Evolutionary conservation across 345 rosid genomes (phyloP).

Genomic region (Microthlaspi erraticum): DNA sequence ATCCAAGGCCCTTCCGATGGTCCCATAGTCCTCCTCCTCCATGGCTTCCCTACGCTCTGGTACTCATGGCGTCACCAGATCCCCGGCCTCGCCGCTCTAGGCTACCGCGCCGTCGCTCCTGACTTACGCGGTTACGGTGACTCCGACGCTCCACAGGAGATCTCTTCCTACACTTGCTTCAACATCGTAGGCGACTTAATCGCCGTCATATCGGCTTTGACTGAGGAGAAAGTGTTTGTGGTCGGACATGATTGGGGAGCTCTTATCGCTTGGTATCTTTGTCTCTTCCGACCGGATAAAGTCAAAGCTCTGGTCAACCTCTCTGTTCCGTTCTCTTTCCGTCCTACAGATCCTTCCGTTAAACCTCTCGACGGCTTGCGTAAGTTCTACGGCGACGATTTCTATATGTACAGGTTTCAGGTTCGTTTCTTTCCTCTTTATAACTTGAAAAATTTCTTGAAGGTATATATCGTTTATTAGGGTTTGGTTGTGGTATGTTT

Average conservation of each 20-base stretch:
- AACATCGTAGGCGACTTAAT: constrained; percentile 40
- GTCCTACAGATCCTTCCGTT: constrained; percentile 12
- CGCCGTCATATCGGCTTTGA: constrained; percentile 23
- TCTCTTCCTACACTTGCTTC: constrained; percentile 41
- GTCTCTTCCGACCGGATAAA: constrained; percentile 43
- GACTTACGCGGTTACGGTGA: constrained; percentile 48
- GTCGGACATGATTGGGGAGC: constrained; percentile 52
- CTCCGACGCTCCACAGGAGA: constrained; percentile 33
- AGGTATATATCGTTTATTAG: not conserved
- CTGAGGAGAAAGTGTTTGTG: constrained; percentile 45
- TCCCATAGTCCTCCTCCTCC: constrained; percentile 41
- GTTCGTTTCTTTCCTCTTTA: constrained; percentile 42
- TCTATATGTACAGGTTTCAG: constrained; percentile 83
- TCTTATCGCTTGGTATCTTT: constrained; percentile 41
- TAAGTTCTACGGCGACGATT: constrained; percentile 66
- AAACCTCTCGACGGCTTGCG: constrained; percentile 56
- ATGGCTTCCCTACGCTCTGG: constrained; percentile 48
- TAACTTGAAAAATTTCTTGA: too few species aligned
- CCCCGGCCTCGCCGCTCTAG: constrained; percentile 36
- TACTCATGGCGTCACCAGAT: constrained; percentile 50
- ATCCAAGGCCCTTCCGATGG: constrained; percentile 53
- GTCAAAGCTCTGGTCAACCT: constrained; percentile 45
- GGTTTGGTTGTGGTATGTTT: not conserved
- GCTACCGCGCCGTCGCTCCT: constrained; percentile 48
- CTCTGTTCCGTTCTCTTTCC: constrained; percentile 35